Base-by-base conservation (phyloP, 768 basidiomycete species). In the Termitomyces sp. region DNA sequence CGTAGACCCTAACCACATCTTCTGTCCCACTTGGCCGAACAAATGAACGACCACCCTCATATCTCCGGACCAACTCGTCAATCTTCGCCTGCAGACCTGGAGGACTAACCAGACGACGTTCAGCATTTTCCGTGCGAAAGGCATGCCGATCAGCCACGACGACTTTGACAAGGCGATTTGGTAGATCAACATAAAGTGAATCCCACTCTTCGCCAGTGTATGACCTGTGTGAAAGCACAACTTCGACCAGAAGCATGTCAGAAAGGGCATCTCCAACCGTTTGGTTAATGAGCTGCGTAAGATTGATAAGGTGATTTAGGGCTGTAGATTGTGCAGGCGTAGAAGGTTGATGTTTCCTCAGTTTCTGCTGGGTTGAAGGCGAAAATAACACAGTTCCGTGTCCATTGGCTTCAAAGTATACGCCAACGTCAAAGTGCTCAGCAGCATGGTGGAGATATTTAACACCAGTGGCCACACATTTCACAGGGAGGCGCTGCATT, bases 381-480 rank as follows among this genome's bases (percentile, higher is more conserved):
- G 97, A 98, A 74, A 99, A 98, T 53, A 98, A 71, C 45, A 98
- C 93, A 2, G 97, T 99, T 32, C 97, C 97, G 63, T 99, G 97
- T 2, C 97, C 97, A 67, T 99, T 99, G 34, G 97, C 97, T 70
- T 99, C 97, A 64, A 99, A 99, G 73, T 99, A 99, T 44, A 99
- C 92, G n/a, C 97, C 97, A 53, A 99, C 80, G 66, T 93, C 82
- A 70, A 87, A 98, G 64, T 85, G 83, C 64, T 95, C 92, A 11
- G 97, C 97, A 15, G 95, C 97, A 66, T 98, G 95, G 68, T 99
- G 97, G 46, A 98, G 82, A 68, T 98, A 90, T 71, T 99, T 99
- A 57, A 99, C 97, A 26, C 97, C 97, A 15, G 97, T 99, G 2
- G 93, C 77, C 7, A 96, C 94, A 67, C 97, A 99, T 65, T 86